Evolutionary conservation across 179 eudicot species (phyloP), one percentile per base, ranked within the genome.

Genomic region (Amaranthus tricolor): DNA sequence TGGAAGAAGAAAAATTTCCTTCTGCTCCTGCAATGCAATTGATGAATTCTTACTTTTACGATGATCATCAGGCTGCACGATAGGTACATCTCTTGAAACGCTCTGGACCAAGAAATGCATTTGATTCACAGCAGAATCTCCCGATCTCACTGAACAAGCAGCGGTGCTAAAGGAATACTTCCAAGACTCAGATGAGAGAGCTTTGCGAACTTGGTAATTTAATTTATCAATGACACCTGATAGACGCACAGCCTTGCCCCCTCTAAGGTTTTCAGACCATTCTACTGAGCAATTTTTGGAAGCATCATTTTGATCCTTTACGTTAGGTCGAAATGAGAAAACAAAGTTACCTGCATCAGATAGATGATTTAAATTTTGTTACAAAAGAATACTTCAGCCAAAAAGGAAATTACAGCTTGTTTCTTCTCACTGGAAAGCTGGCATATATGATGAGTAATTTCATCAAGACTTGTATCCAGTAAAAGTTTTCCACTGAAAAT

Each of bases 211-310:
- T 82, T 84, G 86, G 84, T 93, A 93, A 84, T 79, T 84, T 77
- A 96, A 83, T 85, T 91, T 96, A 76, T 96, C 93, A 65, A 96
- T 89, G 79, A 96, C 73, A 66, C 98, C 97, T 60, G 97, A 91
- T 63, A 96, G 80, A 74, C 79, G 87, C 58, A 91, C 84, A 67
- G 97, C 90, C 84, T 96, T 96, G 81, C 90, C 97, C 61, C 99
- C 97, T 83, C 84, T 83, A 70, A 91, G 85, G 63, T 89, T 86
- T 66, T 90, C 88, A 66, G 98, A 93, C 99, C 98, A 93, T 70
- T 85, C 97, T 65, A 82, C 85, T 74, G 94, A 84, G 73, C 77
- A 74, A 77, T 78, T 24, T 66, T 57, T 72, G 71, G 84, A 66
- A 62, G 81, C 70, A 78, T 68, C 79, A 45, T 59, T 53, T 66